phyloP scores from a whole-genome alignment of 192 early-diverging fungal genomes.

The Bifiguratus adelaidae region DNA sequence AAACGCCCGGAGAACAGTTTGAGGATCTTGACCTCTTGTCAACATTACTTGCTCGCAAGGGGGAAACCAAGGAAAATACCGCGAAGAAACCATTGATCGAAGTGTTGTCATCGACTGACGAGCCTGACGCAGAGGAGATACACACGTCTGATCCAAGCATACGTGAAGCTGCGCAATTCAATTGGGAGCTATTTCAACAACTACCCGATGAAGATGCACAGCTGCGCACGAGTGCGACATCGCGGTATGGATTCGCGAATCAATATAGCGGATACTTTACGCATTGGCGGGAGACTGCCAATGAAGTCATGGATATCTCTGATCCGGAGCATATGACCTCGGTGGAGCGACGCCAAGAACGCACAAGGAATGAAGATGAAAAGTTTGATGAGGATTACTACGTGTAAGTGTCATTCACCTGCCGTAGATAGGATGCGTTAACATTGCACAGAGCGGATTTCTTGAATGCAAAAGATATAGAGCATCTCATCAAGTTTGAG shows the following conservation, averaged over 20 bases:
- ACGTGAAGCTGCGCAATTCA: slow-evolving; percentile 46
- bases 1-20: slow-evolving; percentile 68
- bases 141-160: background rate
- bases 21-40: slow-evolving; percentile 82
- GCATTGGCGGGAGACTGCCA: slow-evolving; percentile 59
- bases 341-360: slow-evolving; percentile 40
- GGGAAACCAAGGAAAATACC: slow-evolving; percentile 21
- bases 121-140: slow-evolving; percentile 9
- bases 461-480: slow-evolving; percentile 80
- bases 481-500: slow-evolving; percentile 60
- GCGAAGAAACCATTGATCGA: slow-evolving; percentile 50
- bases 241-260: slow-evolving; percentile 87
- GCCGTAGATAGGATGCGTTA: background rate
- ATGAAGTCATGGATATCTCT: slow-evolving; percentile 54
- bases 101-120: slow-evolving; percentile 32
- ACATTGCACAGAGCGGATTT: slow-evolving; percentile 54
- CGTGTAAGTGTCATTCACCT: slow-evolving; percentile 34
- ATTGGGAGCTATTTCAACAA: slow-evolving; percentile 83
- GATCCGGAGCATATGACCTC: slow-evolving; percentile 44
- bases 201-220: slow-evolving; percentile 36
- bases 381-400: slow-evolving; percentile 94
- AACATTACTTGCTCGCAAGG: slow-evolving; percentile 59
- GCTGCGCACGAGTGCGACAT: slow-evolving; percentile 4
- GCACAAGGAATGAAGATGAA: slow-evolving; percentile 61
- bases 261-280: slow-evolving; percentile 67